Percentiles rank a stretch among this genome's conserved stretches.
Conservation (phyloP, 164 flowering plant genomes). For the Santalum album region DNA sequence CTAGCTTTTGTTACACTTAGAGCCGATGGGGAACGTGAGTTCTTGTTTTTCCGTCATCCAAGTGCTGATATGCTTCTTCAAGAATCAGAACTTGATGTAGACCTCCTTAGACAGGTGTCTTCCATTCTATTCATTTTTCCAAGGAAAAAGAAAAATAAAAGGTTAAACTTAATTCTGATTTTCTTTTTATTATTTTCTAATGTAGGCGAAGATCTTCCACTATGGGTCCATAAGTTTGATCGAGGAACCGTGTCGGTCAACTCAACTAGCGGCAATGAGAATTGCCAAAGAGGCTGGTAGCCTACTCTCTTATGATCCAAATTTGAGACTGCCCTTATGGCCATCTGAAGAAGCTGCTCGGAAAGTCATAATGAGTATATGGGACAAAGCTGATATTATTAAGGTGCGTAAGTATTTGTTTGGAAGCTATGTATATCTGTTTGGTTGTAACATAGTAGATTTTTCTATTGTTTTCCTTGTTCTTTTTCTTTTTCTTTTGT, state of each 20-base stretch:
- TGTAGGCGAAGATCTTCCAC: constrained; percentile 63
- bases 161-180: neutral
- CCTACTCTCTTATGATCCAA: constrained; percentile 71
- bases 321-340: constrained; percentile 69
- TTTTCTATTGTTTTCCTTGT: too few species aligned
- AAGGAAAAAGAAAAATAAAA: neutral
- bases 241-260: constrained; percentile 62
- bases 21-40: constrained; percentile 76
- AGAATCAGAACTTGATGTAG: constrained; percentile 54
- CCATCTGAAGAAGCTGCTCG: constrained; percentile 68
- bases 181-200: neutral
- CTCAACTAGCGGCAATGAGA: constrained; percentile 63
- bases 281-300: constrained; percentile 54
- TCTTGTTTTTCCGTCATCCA: constrained; percentile 73
- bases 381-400: constrained; percentile 69
- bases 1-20: constrained; percentile 66
- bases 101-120: constrained; percentile 42
- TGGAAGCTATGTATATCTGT: too few species aligned
- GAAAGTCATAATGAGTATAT: constrained; percentile 57
- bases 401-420: constrained; percentile 28
- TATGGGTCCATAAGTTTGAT: constrained; percentile 80
- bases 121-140: too few species aligned
- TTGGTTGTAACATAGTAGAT: too few species aligned
- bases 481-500: neutral
- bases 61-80: constrained; percentile 81